Evolutionary conservation across 176 grass and related monocot genomes (phyloP).

Genomic region (Cymbopogon citratus): DNA sequence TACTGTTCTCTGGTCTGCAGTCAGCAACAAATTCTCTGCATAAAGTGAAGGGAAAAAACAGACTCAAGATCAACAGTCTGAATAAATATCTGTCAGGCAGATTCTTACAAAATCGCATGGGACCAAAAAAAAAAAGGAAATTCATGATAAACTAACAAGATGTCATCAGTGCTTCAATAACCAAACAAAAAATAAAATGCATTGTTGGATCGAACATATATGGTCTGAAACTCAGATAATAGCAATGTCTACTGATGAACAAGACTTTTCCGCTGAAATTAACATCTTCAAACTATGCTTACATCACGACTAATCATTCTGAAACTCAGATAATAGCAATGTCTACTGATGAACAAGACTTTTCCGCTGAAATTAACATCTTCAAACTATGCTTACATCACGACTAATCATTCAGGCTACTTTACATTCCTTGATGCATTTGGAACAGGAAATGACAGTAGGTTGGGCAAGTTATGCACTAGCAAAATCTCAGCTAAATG

Average conservation of each 20-base stretch:
- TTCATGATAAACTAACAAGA: constrained; percentile 1
- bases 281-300: not conserved
- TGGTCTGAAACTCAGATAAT: not conserved
- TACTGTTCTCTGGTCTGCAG: constrained; percentile 81
- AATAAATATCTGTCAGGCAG: not conserved
- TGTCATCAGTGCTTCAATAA: not conserved
- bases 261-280: not conserved
- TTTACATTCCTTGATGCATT: constrained; percentile 11
- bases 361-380: not conserved
- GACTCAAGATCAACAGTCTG: constrained; percentile 22
- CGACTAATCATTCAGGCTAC: not conserved
- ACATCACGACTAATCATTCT: not conserved
- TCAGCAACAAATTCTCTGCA: constrained; percentile 86
- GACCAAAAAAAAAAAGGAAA: not conserved
- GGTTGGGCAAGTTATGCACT: not conserved
- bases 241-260: not conserved
- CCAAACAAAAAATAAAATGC: constrained; percentile 7
- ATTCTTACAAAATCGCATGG: not conserved
- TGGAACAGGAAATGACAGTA: not conserved
- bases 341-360: not conserved
- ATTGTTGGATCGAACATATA: not conserved
- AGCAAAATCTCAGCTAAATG: not conserved
- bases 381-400: not conserved
- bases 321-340: not conserved
- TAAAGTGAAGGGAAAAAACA: not conserved